Conservation (phyloP, 2,329 filamentous ascomycete species). For the Mycogone perniciosa region DNA sequence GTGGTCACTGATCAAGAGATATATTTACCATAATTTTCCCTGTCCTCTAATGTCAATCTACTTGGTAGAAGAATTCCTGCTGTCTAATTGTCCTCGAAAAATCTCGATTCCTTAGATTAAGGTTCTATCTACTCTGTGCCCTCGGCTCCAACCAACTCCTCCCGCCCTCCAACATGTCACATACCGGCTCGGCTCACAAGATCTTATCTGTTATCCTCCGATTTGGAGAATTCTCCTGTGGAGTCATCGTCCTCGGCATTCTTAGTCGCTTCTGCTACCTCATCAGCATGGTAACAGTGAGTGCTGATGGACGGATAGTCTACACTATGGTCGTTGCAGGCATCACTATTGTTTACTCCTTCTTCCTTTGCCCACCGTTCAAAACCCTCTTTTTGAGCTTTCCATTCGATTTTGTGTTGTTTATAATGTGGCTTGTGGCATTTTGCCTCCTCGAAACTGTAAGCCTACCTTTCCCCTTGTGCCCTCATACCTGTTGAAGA, state of each 20-base stretch:
- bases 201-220: constrained; percentile 17
- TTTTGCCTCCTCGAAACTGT: constrained; percentile 21
- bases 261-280: constrained; percentile 18
- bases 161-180: not conserved
- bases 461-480: constrained; percentile 1
- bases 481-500: not conserved
- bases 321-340: constrained; percentile 22
- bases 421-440: constrained; percentile 24
- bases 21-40: too few species aligned
- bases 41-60: too few species aligned
- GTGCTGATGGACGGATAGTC: constrained; percentile 16
- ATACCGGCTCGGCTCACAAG: constrained; percentile 16
- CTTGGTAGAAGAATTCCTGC: too few species aligned
- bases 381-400: constrained; percentile 18
- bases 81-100: too few species aligned
- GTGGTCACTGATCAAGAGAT: too few species aligned
- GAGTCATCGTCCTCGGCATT: constrained; percentile 21
- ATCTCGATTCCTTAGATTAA: too few species aligned
- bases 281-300: constrained; percentile 7
- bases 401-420: constrained; percentile 22
- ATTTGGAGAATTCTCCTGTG: constrained; percentile 14
- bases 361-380: constrained; percentile 19
- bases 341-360: constrained; percentile 22
- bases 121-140: too few species aligned
- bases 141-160: too few species aligned